A percentile compares a stretch with the other conserved stretches of the same genome.
These are phyloP conservation scores for Sphaceloma murrayae DNA, from an alignment of 2,329 filamentous ascomycete genomes.

Conservation along the genomic window DNA sequence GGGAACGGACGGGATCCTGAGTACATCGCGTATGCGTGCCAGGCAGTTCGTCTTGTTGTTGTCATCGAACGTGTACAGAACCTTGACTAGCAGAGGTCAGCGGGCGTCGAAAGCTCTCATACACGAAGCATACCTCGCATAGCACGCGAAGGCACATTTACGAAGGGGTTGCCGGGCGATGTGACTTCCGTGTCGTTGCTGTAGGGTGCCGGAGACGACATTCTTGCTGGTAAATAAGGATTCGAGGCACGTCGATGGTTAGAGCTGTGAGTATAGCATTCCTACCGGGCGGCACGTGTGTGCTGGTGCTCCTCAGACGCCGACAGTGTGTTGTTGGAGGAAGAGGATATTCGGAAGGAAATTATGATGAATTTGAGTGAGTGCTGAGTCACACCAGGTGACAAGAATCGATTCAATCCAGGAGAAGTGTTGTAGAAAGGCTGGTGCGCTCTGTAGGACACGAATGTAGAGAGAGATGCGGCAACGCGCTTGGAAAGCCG, in stretches of 20 bases:
- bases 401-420: not conserved
- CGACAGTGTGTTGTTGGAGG: not conserved
- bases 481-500: not conserved
- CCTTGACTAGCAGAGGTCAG: constrained; percentile 58
- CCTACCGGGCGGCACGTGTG: not conserved
- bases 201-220: constrained; percentile 20
- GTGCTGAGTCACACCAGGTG: constrained; percentile 10
- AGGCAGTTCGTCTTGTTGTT: constrained; percentile 82
- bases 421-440: constrained; percentile 3
- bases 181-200: constrained; percentile 17
- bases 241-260: not conserved
- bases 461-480: constrained; percentile 1
- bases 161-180: constrained; percentile 22
- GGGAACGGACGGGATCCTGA: constrained; percentile 69
- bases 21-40: constrained; percentile 68
- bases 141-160: constrained; percentile 31
- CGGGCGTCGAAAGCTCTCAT: not conserved
- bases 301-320: too few species aligned
- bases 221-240: not conserved
- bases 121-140: constrained; percentile 35
- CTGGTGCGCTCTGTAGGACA: not conserved
- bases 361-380: constrained; percentile 5
- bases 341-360: not conserved
- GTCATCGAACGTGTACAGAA: constrained; percentile 91
- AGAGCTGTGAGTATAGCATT: not conserved